Evolutionary conservation across 352 stramenopile genomes (phyloP).

Genomic region (Phytophthora uliginosa): DNA sequence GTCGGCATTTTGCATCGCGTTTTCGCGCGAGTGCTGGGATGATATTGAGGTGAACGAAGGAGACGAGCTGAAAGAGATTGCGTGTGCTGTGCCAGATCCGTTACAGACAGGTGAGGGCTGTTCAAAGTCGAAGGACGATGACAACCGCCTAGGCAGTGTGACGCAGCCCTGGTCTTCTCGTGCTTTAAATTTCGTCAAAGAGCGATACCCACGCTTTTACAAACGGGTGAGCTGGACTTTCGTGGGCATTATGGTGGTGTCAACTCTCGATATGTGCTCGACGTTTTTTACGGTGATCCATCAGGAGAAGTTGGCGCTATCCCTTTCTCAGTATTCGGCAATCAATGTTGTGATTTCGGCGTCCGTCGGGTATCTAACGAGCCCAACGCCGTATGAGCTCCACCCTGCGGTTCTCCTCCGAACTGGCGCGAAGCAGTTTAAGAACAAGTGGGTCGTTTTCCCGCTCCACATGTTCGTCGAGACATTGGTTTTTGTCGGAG

Average conservation of each 20-base stretch:
- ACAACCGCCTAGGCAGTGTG: neutral
- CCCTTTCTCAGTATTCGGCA: constrained; percentile 81
- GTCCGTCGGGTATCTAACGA: constrained; percentile 74
- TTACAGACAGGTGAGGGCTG: neutral
- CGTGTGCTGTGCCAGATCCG: constrained; percentile 6
- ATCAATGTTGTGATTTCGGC: constrained; percentile 78
- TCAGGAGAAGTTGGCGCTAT: constrained; percentile 48
- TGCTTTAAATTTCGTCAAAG: constrained; percentile 37
- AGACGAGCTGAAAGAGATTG: constrained; percentile 30
- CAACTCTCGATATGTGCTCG: constrained; percentile 74
- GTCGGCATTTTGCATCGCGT: constrained; percentile 74
- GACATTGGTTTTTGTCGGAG: constrained; percentile 68
- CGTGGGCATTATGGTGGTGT: constrained; percentile 75
- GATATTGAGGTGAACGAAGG: constrained; percentile 61
- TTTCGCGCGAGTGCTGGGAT: constrained; percentile 82
- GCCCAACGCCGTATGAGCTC: constrained; percentile 67
- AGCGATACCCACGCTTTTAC: constrained; percentile 65
- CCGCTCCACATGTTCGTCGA: constrained; percentile 86
- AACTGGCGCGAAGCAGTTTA: constrained; percentile 65
- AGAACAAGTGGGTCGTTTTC: constrained; percentile 82
- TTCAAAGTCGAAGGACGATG: neutral
- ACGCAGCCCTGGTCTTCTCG: constrained; percentile 29
- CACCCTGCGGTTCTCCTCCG: constrained; percentile 64
- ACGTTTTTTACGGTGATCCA: constrained; percentile 64
- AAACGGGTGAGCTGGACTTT: constrained; percentile 86